Conservation (phyloP, 176 grass and related monocot species). For the Typha latifolia region DNA sequence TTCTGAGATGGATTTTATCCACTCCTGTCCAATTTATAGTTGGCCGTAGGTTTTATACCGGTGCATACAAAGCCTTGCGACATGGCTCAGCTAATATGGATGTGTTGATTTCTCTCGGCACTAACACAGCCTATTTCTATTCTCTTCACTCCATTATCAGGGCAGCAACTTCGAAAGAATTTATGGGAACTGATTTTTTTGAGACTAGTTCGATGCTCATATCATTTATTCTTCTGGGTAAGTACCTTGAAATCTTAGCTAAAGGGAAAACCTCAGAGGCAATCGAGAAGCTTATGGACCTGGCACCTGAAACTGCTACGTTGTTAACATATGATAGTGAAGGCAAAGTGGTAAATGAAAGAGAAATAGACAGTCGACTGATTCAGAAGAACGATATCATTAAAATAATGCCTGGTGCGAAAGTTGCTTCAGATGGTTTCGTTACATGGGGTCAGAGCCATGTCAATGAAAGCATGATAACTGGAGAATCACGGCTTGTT, state of each 20-base stretch:
- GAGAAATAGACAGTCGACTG: slow-evolving; percentile 76
- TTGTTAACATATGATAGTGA: slow-evolving; percentile 44
- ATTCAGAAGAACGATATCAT: slow-evolving; percentile 99
- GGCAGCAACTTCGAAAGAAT: slow-evolving; percentile 54
- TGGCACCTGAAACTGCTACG: slow-evolving; percentile 70
- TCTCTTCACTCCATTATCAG: slow-evolving; percentile 75
- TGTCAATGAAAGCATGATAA: slow-evolving; percentile 99
- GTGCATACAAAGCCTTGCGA: slow-evolving; percentile 70
- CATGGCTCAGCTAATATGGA: slow-evolving; percentile 89
- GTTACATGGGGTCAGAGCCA: slow-evolving; percentile 92
- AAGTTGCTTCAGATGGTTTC: slow-evolving; percentile 89
- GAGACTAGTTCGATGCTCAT: slow-evolving; percentile 98
- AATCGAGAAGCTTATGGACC: slow-evolving; percentile 92
- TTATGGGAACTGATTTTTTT: slow-evolving; percentile 83
- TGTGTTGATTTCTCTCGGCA: slow-evolving; percentile 88
- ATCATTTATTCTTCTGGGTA: slow-evolving; percentile 93
- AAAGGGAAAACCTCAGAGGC: slow-evolving; percentile 96
- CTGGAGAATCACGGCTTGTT: slow-evolving; percentile 73
- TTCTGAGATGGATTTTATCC: slow-evolving; percentile 77
- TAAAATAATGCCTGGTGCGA: slow-evolving; percentile 74
- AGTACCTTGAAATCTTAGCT: slow-evolving; percentile 94
- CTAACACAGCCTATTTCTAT: slow-evolving; percentile 89
- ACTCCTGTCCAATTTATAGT: slow-evolving; percentile 94
- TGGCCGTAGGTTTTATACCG: slow-evolving; percentile 71
- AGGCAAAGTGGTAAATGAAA: slow-evolving; percentile 55